Evolutionary conservation across 148 eudicot species (phyloP).

Genomic region (Chenopodium formosanum): DNA sequence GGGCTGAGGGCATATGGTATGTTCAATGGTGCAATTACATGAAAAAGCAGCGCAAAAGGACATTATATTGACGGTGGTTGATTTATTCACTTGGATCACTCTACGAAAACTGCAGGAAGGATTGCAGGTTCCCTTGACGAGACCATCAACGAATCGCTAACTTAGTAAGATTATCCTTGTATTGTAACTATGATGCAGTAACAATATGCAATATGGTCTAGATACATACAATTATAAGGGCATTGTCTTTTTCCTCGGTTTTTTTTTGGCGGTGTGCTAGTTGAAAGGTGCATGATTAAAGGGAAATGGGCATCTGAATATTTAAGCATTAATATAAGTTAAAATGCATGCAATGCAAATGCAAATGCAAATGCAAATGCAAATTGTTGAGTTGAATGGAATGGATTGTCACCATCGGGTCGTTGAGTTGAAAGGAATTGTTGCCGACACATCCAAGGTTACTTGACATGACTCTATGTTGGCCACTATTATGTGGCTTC

Average conservation of each 20-base stretch:
- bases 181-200: neutral
- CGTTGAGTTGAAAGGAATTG: neutral
- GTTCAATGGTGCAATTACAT: slow-evolving; percentile 5
- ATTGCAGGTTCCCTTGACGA: neutral
- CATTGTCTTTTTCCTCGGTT: neutral
- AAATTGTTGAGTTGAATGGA: neutral
- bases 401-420: neutral
- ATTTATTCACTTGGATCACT: neutral
- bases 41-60: neutral
- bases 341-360: neutral
- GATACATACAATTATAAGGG: neutral
- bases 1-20: neutral
- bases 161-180: neutral
- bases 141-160: neutral
- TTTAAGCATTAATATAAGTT: neutral
- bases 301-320: neutral
- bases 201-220: neutral
- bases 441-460: neutral
- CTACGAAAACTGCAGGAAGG: neutral
- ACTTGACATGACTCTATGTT: neutral
- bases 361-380: no score
- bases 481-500: no score
- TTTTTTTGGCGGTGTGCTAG: neutral
- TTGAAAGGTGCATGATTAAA: neutral
- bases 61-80: neutral